Evolutionary conservation across 108 stramenopile genomes (phyloP).

Genomic region (Aurantiochytrium sp.): DNA sequence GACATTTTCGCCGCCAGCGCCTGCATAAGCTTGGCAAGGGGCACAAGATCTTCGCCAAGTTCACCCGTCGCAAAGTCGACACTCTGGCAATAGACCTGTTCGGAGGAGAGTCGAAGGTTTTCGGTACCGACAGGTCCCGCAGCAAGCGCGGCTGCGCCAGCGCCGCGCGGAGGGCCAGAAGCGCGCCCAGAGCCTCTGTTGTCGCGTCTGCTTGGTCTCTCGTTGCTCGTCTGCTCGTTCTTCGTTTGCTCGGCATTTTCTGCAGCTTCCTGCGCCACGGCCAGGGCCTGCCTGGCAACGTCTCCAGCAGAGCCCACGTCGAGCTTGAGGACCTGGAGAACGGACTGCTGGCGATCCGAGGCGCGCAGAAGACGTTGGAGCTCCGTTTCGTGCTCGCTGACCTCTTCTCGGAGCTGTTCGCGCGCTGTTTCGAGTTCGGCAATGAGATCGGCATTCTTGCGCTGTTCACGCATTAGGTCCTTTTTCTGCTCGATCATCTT

Average conservation of each 20-base stretch:
- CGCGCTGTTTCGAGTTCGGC: neutral
- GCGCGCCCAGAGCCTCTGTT: neutral
- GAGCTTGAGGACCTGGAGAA: neutral
- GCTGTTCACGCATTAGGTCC: neutral
- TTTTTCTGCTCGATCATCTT: neutral
- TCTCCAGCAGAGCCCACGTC: neutral
- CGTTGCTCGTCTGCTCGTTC: too few species aligned
- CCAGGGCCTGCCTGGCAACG: neutral
- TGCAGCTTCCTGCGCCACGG: neutral
- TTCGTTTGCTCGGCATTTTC: neutral
- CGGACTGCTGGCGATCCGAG: neutral
- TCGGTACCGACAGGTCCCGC: neutral
- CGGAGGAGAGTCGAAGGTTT: neutral
- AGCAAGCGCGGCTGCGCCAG: neutral
- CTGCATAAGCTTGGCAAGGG: neutral
- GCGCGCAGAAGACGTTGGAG: neutral
- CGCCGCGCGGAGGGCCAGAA: neutral
- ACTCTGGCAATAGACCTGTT: neutral
- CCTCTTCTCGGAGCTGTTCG: neutral
- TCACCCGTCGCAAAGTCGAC: neutral
- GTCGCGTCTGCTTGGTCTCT: neutral
- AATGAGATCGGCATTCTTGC: neutral
- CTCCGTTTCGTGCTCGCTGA: neutral
- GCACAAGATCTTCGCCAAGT: neutral
- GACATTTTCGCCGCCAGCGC: neutral